phyloP scores from a whole-genome alignment of 352 stramenopile genomes.

The Pythium volutum region DNA sequence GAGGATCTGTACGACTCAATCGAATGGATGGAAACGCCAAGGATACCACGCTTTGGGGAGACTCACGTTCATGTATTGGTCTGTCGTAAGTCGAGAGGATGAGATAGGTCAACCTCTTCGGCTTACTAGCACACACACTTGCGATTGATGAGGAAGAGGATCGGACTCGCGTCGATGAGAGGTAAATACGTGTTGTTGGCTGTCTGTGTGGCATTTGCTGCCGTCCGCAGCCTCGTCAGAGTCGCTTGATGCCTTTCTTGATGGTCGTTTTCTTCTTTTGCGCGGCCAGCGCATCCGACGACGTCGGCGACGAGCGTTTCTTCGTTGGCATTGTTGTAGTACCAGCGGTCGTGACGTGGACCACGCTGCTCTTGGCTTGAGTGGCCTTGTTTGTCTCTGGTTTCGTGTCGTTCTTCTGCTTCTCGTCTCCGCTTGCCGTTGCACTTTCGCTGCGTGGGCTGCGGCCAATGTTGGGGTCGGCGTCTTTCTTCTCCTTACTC shows the following conservation, averaged over 20 bases:
- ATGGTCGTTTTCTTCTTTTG: constrained; percentile 70
- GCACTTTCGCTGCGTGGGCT: too few relatives aligned
- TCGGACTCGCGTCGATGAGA: background rate
- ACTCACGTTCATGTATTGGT: background rate
- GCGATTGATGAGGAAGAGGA: too few relatives aligned
- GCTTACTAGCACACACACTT: too few relatives aligned
- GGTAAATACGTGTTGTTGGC: constrained; percentile 10
- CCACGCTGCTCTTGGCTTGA: background rate
- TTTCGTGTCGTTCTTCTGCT: constrained; percentile 7
- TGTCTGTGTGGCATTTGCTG: background rate
- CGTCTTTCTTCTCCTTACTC: background rate
- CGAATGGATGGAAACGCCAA: background rate
- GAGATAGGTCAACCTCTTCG: background rate
- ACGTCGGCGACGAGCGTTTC: constrained; percentile 40
- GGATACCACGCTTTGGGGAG: too few relatives aligned
- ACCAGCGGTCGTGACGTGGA: constrained; percentile 4
- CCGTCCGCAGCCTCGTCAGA: constrained; percentile 25
- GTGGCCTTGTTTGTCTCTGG: constrained; percentile 3
- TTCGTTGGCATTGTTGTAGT: constrained; percentile 27
- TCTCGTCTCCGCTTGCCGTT: background rate
- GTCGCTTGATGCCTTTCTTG: constrained; percentile 71
- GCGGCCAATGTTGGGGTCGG: background rate
- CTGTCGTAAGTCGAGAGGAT: background rate
- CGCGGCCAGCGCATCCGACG: constrained; percentile 32
- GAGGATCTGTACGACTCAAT: background rate